Evolutionary conservation across 306 rosid genomes (phyloP), one percentile per base, ranked within the genome.

Genomic region (Prinsepia uniflora): DNA sequence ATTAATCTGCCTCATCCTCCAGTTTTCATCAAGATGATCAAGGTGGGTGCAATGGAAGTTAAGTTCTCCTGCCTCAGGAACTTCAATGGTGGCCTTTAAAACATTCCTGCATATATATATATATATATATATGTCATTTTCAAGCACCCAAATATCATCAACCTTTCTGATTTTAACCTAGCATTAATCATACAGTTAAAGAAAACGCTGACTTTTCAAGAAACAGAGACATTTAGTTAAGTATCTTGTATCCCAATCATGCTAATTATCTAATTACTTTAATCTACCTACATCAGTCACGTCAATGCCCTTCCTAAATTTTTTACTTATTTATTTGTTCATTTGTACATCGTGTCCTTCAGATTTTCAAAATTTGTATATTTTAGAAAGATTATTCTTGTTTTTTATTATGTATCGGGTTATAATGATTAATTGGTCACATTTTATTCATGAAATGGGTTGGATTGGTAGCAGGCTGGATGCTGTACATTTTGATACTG

Each of bases 1-100:
- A 54, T 91, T 86, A n/a, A 95, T 82, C 84, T 91, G 99, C 81
- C 84, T 95, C 99, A 95, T 95, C 34, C 99, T 64, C 99, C 97
- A 95, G 71, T 84, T 86, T 80, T 95, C 99, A 59, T 91, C 89
- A 8, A 94, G 97, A 77, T 94, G 98, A 83, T 94, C 97, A 63
- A 94, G 97, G 80, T 87, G 97, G 5, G 98, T 94, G 53, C 98
- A 88, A 64, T 84, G 84, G 72, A 95, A 82, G 67, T 87, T 91
- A 18, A 95, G 81, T 74, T 95, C 99, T 56, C 99, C 99, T n/a
- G 75, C 80, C 76, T 86, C 65, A 10, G 96, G 96, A 18, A 95
- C 96, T 44, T 89, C 99, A 6, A 95, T 89, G 2, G 97, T 95
- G 61, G 89, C 96, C 79, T 90, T 95, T 20, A 95, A 70, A 70